Evolutionary conservation across 2,329 filamentous ascomycete species (phyloP).

Genomic region (Verticillium longisporum): DNA sequence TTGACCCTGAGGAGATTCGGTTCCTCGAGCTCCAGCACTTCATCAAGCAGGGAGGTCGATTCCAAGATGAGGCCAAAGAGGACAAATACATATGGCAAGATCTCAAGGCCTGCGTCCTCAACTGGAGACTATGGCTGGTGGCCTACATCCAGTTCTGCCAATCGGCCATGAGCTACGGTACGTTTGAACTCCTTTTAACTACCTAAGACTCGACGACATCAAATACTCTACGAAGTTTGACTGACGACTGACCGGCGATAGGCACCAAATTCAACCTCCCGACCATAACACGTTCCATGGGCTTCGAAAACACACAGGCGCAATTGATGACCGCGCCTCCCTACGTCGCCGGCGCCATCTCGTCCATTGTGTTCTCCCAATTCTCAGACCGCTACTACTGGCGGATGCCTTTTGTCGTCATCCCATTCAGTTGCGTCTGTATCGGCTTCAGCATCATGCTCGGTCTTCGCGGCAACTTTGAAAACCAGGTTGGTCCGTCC

Average conservation of each 20-base stretch:
- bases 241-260: constrained; percentile 37
- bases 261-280: constrained; percentile 17
- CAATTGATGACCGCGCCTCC: constrained; percentile 51
- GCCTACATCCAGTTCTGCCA: constrained; percentile 21
- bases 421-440: constrained; percentile 51
- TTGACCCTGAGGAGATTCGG: constrained; percentile 26
- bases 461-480: constrained; percentile 46
- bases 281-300: constrained; percentile 13
- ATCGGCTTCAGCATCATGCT: constrained; percentile 52
- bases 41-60: constrained; percentile 23
- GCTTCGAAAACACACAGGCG: constrained; percentile 16
- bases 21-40: constrained; percentile 20
- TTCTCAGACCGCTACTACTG: constrained; percentile 58
- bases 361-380: constrained; percentile 58
- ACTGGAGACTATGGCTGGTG: constrained; percentile 22
- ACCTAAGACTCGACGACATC: neutral
- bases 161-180: constrained; percentile 11
- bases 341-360: constrained; percentile 53
- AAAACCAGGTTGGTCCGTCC: constrained; percentile 6
- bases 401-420: constrained; percentile 61
- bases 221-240: constrained; percentile 1
- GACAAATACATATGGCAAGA: constrained; percentile 16
- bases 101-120: constrained; percentile 17
- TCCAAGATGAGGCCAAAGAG: constrained; percentile 9
- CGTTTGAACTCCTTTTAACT: neutral